A percentile compares a stretch with the other conserved stretches of the same genome.
Conservation (phyloP, 148 eudicot species). For the Rhododendron griersonianum region DNA sequence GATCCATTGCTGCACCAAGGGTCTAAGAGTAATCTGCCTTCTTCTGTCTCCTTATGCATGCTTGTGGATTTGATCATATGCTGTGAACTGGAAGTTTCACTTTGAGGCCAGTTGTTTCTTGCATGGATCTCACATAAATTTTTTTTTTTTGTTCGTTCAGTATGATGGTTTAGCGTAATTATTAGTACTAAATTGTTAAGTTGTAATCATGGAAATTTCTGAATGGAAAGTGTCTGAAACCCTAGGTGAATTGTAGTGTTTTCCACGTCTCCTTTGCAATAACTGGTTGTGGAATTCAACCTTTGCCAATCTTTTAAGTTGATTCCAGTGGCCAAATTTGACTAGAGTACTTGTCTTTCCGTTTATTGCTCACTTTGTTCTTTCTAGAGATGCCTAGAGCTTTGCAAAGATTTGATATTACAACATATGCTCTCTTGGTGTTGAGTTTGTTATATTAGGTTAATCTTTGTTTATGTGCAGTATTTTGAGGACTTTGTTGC, state of each 20-base stretch:
- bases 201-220: background rate
- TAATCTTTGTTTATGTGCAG: constrained; percentile 36
- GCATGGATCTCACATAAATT: background rate
- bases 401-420: background rate
- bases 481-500: constrained; percentile 69
- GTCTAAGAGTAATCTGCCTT: background rate
- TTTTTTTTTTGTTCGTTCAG: background rate
- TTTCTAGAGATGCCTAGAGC: background rate
- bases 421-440: background rate
- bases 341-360: background rate
- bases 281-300: background rate
- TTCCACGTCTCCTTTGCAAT: background rate
- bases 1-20: no score
- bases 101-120: background rate
- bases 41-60: background rate
- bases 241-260: background rate
- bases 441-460: background rate
- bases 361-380: background rate
- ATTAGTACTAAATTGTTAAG: background rate
- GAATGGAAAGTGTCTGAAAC: background rate
- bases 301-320: background rate
- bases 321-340: background rate
- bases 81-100: background rate
- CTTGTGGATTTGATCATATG: background rate
- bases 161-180: background rate